Conservation (phyloP, 2,329 filamentous ascomycete species). For the Lojkania enalia region DNA sequence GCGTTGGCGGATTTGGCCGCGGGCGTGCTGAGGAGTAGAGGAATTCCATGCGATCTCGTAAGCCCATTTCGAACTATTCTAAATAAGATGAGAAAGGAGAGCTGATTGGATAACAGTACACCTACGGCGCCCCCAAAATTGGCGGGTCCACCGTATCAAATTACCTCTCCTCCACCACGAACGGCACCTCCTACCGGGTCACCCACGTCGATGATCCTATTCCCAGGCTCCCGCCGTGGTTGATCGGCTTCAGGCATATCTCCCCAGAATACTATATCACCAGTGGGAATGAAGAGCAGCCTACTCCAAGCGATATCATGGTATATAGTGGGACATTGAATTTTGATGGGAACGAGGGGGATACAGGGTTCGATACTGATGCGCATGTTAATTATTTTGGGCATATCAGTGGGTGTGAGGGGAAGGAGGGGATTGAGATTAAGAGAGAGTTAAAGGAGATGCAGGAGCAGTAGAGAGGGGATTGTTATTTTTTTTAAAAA, state of each 20-base stretch:
- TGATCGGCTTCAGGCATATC: slow-evolving; percentile 67
- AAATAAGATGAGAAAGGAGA: neutral
- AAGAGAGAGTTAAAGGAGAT: slow-evolving; percentile 13
- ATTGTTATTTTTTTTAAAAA: too few relatives aligned
- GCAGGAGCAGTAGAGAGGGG: too few relatives aligned
- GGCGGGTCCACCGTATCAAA: slow-evolving; percentile 60
- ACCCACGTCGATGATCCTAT: slow-evolving; percentile 71
- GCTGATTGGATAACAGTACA: slow-evolving; percentile 49
- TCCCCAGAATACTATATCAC: slow-evolving; percentile 66
- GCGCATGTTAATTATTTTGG: slow-evolving; percentile 45
- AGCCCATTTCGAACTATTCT: slow-evolving; percentile 3
- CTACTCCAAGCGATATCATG: slow-evolving; percentile 25
- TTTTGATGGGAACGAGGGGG: slow-evolving; percentile 35
- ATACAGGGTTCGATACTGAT: slow-evolving; percentile 27
- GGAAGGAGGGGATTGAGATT: slow-evolving; percentile 29
- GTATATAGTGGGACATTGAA: slow-evolving; percentile 25
- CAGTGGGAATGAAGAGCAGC: slow-evolving; percentile 24
- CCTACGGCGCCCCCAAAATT: slow-evolving; percentile 68
- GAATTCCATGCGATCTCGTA: slow-evolving; percentile 55
- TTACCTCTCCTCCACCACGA: slow-evolving; percentile 58
- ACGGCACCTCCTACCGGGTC: slow-evolving; percentile 61
- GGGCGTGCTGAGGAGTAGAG: slow-evolving; percentile 57
- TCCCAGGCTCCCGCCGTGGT: slow-evolving; percentile 65
- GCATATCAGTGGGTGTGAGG: slow-evolving; percentile 37
- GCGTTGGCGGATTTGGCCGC: slow-evolving; percentile 65